These are phyloP conservation scores for Neurospora sp. DNA, from an alignment of 2,329 filamentous ascomycete genomes.

Conservation along the genomic window DNA sequence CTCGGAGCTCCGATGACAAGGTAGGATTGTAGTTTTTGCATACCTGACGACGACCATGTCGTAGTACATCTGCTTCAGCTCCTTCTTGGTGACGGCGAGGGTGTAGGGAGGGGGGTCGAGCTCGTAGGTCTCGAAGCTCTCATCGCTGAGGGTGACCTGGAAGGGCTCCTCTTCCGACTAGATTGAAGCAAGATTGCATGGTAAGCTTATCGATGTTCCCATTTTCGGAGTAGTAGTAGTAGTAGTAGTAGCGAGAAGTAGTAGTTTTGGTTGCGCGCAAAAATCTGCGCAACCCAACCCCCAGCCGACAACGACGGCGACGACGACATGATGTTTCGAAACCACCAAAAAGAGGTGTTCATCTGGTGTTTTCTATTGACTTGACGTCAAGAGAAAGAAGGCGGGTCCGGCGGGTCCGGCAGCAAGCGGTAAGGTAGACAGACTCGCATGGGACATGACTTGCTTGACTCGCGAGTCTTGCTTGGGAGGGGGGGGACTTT, in stretches of 20 bases:
- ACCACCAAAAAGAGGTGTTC: background rate
- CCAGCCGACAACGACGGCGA: background rate
- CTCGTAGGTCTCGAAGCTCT: conserved; percentile 99
- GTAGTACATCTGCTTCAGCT: conserved; percentile 98
- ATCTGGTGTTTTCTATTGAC: background rate
- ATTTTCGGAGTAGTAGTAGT: background rate
- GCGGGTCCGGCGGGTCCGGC: background rate
- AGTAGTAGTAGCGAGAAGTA: background rate
- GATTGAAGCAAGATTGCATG: conserved; percentile 2
- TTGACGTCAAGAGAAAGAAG: background rate
- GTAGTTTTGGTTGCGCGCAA: background rate
- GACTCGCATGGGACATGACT: background rate
- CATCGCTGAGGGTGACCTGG: conserved; percentile 83
- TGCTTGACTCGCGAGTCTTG: background rate
- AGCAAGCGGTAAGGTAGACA: background rate
- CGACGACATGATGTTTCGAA: background rate
- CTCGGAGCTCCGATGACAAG: background rate
- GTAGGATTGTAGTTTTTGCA: conserved; percentile 21
- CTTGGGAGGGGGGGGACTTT: background rate
- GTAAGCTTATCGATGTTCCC: background rate
- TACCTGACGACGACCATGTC: conserved; percentile 95
- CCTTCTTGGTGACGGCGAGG: conserved; percentile 88
- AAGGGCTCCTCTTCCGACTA: conserved; percentile 93
- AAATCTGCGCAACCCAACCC: background rate
- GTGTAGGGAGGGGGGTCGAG: conserved; percentile 93